Base-by-base conservation (phyloP, 1,284 basidiomycete genomes). In the Puccinia polysora region DNA sequence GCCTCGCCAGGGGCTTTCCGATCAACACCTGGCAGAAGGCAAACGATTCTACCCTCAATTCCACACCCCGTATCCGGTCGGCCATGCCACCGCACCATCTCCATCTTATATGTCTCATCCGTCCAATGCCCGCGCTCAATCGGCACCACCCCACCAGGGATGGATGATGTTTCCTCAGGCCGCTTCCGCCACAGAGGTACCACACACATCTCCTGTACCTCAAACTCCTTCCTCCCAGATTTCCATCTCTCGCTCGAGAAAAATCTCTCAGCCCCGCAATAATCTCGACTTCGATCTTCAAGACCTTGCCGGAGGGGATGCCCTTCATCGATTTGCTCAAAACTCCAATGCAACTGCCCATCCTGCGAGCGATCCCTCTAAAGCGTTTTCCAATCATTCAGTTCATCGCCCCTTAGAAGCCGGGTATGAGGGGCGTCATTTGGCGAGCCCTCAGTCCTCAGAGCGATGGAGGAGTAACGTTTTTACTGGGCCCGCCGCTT, bases 231-330 rank as follows among this genome's bases (percentile, higher is more conserved):
- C 36, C n/a, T 36, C 34, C 30, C 56, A n/a, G 8, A 14, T 34
- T 59, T 23, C 36, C 4, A 32, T 55, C 12, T 28, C 56, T 18
- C 56, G 38, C 23, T 14, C 14, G 10, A 38, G 28, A 34, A 40
- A 43, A 43, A 12, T 12, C 7, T 59, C 56, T 7, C 56, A 59
- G 18, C 56, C 56, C 36, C 32, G 34, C 23, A 23, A 30, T 2
- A 25, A 30, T 23, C 23, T 59, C 25, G 56, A 43, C 25, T 59
- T 59, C n/a, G 56, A 59, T 36, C 40, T 59, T 34, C 56, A 59
- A 40, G 56, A 59, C 20, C 56, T 59, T 40, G 32, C 56, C 23
- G 56, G 56, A 12, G 12, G 12, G 56, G 56, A 59, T 38, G 38
- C 38, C 18, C 56, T 59, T 5, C 32, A 32, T 59, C 56, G 38